phyloP scores from a whole-genome alignment of 257 asterid species.

The Solanum verrucosum region DNA sequence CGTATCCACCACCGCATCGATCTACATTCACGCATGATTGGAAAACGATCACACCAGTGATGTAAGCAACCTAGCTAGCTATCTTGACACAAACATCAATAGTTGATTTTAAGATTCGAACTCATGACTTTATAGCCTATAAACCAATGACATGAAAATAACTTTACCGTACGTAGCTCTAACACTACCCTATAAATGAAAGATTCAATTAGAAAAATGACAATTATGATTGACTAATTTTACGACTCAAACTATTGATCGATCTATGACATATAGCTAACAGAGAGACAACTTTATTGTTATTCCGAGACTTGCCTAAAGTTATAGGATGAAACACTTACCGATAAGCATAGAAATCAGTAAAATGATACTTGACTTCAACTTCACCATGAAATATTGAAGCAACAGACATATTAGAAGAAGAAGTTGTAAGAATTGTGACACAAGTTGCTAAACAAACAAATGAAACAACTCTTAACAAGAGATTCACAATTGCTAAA shows the following conservation, averaged over 20 bases:
- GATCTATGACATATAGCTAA: not conserved
- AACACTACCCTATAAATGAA: not conserved
- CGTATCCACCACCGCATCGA: rapidly evolving
- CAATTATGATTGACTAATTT: not conserved
- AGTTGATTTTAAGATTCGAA: not conserved
- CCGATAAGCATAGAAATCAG: conserved; percentile 5
- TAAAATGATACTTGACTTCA: not conserved
- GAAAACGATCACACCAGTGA: not conserved
- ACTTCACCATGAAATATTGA: not conserved
- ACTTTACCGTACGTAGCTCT: not conserved
- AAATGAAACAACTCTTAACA: not conserved
- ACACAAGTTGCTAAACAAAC: not conserved
- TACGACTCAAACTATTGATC: not conserved
- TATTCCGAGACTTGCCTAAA: not conserved
- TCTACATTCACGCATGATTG: not conserved
- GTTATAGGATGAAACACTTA: not conserved
- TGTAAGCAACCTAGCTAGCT: not conserved
- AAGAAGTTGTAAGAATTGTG: not conserved
- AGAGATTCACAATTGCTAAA: not conserved
- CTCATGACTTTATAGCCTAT: not conserved
- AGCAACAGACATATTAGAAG: not conserved
- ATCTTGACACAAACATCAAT: not conserved
- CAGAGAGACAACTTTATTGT: not conserved
- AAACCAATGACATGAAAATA: not conserved
- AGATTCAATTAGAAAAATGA: not conserved